These are phyloP conservation scores for Neocallimastix lanati DNA, from an alignment of 192 early-diverging fungal species.

Conservation along the genomic window DNA sequence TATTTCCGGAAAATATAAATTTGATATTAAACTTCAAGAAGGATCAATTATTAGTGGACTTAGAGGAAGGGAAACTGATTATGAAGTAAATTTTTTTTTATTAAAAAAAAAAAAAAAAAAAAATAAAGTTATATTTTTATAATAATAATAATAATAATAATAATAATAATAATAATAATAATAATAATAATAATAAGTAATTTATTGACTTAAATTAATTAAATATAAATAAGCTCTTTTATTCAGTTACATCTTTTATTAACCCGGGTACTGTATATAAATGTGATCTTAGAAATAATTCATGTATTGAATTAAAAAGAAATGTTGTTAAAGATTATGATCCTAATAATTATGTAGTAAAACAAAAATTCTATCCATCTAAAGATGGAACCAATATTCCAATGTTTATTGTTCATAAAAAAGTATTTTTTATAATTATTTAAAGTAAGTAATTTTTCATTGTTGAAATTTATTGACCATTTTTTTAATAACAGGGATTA, in stretches of 20 bases:
- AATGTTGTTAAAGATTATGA: conserved; percentile 29
- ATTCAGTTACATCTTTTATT: conserved; percentile 23
- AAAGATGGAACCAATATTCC: conserved; percentile 51
- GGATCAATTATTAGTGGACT: not conserved
- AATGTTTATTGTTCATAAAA: conserved; percentile 45
- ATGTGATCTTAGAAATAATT: conserved; percentile 24
- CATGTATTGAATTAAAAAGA: conserved; percentile 11
- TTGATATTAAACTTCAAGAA: not conserved
- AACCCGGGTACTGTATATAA: conserved; percentile 36
- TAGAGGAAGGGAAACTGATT: not conserved
- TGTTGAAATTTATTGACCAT: no score
- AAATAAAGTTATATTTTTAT: no score
- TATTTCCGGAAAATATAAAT: not conserved
- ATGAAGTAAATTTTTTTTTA: no score
- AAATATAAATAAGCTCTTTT: not conserved
- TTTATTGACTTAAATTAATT: no score
- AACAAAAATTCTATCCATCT: conserved; percentile 41
- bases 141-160: no score
- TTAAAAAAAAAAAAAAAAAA: no score
- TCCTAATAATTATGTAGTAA: conserved; percentile 23
- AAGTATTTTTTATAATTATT: conserved; percentile 5
- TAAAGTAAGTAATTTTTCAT: no score
- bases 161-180: no score
- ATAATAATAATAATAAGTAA: no score
- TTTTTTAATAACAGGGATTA: conserved; percentile 1